A percentile compares a stretch with the other conserved stretches of the same genome.
Conservation (phyloP, 2,329 filamentous ascomycete genomes). For the Fusarium multiceps region DNA sequence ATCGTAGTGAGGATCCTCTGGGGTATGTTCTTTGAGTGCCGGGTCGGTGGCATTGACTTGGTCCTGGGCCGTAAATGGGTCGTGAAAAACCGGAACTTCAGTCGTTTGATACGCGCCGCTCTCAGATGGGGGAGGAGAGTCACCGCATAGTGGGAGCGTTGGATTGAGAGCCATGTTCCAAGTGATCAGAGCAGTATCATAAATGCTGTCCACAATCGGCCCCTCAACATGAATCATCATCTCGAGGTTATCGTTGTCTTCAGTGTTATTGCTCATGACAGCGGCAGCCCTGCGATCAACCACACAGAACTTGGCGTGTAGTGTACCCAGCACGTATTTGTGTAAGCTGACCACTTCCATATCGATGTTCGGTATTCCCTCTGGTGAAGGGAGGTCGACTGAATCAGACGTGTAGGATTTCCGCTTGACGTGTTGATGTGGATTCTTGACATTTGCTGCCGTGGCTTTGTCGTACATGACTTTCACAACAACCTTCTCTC, state of each 20-base stretch:
- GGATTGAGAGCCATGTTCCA: conserved; percentile 70
- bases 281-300: conserved; percentile 78
- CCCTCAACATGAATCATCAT: conserved; percentile 84
- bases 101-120: conserved; percentile 4
- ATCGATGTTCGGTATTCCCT: conserved; percentile 77
- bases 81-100: neutral
- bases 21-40: conserved; percentile 64
- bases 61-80: neutral
- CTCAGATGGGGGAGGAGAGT: neutral
- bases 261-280: conserved; percentile 82
- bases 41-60: neutral
- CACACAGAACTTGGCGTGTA: conserved; percentile 82
- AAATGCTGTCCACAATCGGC: conserved; percentile 79
- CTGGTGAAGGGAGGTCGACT: conserved; percentile 69
- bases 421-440: conserved; percentile 69
- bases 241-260: conserved; percentile 82
- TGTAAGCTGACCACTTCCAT: conserved; percentile 81
- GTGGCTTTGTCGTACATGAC: conserved; percentile 80
- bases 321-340: conserved; percentile 75
- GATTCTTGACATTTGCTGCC: conserved; percentile 71
- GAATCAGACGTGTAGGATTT: conserved; percentile 67
- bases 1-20: conserved; percentile 73
- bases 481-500: conserved; percentile 72
- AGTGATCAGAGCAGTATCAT: conserved; percentile 78
- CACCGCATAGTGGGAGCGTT: conserved; percentile 7